Base-by-base conservation (phyloP, 108 stramenopile genomes). In the Discostella stelligeroides region DNA sequence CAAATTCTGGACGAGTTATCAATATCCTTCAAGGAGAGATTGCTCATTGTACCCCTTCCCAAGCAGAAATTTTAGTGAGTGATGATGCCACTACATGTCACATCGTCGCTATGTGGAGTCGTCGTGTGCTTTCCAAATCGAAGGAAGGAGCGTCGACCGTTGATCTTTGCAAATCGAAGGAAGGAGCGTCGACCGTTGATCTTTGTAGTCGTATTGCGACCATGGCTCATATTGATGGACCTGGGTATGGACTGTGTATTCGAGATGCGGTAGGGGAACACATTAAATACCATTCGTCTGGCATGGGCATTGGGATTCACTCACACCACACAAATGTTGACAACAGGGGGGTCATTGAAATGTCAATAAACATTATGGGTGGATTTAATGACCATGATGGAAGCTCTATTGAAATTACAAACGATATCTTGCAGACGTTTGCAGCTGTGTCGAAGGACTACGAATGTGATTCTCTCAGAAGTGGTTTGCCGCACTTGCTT, bases 61-160 rank as follows among this genome's bases (percentile, higher is more conserved):
- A 81, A 47, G 70, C 75, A 0, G 71, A 76, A 29, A 71, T 72
- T 15, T 46, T 95, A 2, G 80, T 85, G 23, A 84, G 79, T 42
- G 89, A 92, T 69, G 74, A 79, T 60, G 93, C 91, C 39, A 95
- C 93, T 4, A 95, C 93, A 0, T 95, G 93, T 72, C 93, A 95
- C 64, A 86, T 95, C 34, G 39, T 95, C 11, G 88, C 88, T n/a
- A 51, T 92, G 11, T 86, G 88, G 37, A 89, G 88, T 75, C 37
- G 53, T 46, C 56, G 23, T 12, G 23, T 21, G 9, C 50, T 63
- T 18, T 43, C 23, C 39, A 37, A 43, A 42, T 18, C 40, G 56
- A 58, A 54, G 25, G 58, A 23, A 47, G 23, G 42, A 37, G 24
- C 23, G 42, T 11, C 27, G 45, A 48, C 29, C 25, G 51, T 1